Conservation (phyloP, 1,284 basidiomycete genomes). For the Fomitopsis palustris region DNA sequence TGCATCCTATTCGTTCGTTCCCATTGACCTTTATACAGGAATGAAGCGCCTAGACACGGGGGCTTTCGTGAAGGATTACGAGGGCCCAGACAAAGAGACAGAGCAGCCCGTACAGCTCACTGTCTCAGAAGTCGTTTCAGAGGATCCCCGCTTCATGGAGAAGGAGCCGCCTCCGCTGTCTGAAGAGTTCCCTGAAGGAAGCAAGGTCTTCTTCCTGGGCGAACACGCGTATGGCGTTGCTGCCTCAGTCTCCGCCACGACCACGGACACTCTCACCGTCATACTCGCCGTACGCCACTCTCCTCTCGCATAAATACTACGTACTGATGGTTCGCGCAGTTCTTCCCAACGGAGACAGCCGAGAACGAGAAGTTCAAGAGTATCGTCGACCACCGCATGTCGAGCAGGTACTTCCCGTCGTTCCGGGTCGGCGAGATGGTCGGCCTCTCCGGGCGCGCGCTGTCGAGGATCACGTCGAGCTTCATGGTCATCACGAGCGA, state of each 20-base stretch:
- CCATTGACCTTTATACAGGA: conserved; percentile 41
- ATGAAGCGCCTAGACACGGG: conserved; percentile 87
- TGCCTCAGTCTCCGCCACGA: conserved; percentile 79
- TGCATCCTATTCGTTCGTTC: conserved; percentile 1
- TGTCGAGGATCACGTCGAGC: conserved; percentile 91
- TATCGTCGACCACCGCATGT: conserved; percentile 54
- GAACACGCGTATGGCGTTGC: conserved; percentile 93
- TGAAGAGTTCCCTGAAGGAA: conserved; percentile 88
- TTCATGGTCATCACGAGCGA: conserved; percentile 81
- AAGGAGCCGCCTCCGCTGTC: conserved; percentile 76
- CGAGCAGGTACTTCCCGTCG: conserved; percentile 71
- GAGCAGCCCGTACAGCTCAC: conserved; percentile 87
- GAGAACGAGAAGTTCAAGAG: conserved; percentile 80
- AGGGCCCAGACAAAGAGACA: conserved; percentile 74
- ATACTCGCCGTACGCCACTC: conserved; percentile 61
- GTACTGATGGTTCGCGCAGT: conserved; percentile 42
- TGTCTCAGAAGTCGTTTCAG: conserved; percentile 74
- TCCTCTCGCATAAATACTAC: neutral
- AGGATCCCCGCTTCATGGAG: conserved; percentile 89
- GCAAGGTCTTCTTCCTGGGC: conserved; percentile 94
- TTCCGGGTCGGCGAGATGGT: conserved; percentile 72
- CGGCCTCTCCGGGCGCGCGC: conserved; percentile 67
- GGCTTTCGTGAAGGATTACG: conserved; percentile 94
- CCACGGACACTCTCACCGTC: conserved; percentile 68
- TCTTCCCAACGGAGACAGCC: conserved; percentile 76